These are phyloP conservation scores for Epichloe sp. DNA, from an alignment of 2,329 filamentous ascomycete genomes.

Conservation along the genomic window DNA sequence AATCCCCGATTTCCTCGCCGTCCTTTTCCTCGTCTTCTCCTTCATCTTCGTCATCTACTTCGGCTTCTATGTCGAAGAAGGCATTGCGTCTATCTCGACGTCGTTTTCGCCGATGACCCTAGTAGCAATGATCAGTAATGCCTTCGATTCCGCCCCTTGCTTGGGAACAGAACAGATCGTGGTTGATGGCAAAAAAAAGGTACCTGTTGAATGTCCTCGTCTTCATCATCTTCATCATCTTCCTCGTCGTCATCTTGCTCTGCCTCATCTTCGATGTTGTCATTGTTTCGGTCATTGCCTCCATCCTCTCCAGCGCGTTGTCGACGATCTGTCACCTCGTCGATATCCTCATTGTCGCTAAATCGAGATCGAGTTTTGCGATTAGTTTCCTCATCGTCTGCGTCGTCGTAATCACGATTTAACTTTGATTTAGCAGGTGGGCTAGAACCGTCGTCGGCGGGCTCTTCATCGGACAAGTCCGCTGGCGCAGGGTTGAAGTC, in stretches of 20 bases:
- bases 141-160: neutral
- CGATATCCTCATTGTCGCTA: conserved; percentile 26
- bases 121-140: neutral
- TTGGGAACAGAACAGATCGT: no score
- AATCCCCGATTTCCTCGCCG: conserved; percentile 66
- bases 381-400: conserved; percentile 24
- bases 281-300: conserved; percentile 22
- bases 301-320: conserved; percentile 4
- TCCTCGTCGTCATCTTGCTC: conserved; percentile 32
- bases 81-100: conserved; percentile 63
- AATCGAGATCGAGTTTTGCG: conserved; percentile 11
- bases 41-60: conserved; percentile 91
- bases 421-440: conserved; percentile 18
- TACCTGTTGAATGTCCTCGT: conserved; percentile 56
- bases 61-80: conserved; percentile 96
- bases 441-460: conserved; percentile 27
- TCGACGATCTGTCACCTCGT: conserved; percentile 19
- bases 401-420: conserved; percentile 11
- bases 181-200: neutral
- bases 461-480: conserved; percentile 52
- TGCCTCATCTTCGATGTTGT: conserved; percentile 21
- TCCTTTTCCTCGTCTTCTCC: conserved; percentile 84
- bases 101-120: conserved; percentile 67
- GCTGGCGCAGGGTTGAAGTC: conserved; percentile 79
- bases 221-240: conserved; percentile 49